Evolutionary conservation across 1,284 basidiomycete species (phyloP), one percentile per base, ranked within the genome.

Genomic region (Heliocybe sulcata): DNA sequence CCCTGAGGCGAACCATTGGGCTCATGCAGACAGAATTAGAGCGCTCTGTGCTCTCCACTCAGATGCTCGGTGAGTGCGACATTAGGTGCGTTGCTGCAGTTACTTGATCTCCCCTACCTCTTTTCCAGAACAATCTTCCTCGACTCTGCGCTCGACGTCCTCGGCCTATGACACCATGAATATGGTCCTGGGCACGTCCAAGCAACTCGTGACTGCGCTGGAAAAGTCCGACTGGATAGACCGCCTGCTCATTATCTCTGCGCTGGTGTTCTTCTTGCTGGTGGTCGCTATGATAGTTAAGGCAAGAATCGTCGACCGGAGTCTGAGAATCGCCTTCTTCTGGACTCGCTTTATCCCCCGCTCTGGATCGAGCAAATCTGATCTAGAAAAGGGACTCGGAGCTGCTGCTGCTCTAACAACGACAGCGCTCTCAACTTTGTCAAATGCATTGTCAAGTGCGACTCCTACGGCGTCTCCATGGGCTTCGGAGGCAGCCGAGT

Each of bases 201-300:
- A 89, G 63, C 79, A 87, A 35, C 81, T 97, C 57, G 85, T 97
- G 60, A 89, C 86, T 16, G 84, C 87, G 0, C 83, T 98, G 47
- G 89, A 95, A 69, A 85, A 87, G 57, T 84, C 92, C 4, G 93
- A 97, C 74, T 88, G 90, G 83, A 75, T 94, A n/a, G 94, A 98
- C 73, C 87, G 93, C 6, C 68, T 94, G 33, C 73, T 96, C 58
- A 87, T 98, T 60, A 71, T 91, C 55, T 77, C 83, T 3, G 90
- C 83, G 0, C 81, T 97, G 29, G 64, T 75, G 16, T 90, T 97
- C 69, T 97, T 97, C 73, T 62, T 86, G 55, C 79, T 94, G n/a
- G 86, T 90, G 33, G 84, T 93, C 9, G 77, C 86, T 12, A 94
- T 91, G 64, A 87, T 97, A 60, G 65, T 97, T 60, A 94, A 96